Conservation (phyloP, 257 asterid genomes). For the Datura wrightii region DNA sequence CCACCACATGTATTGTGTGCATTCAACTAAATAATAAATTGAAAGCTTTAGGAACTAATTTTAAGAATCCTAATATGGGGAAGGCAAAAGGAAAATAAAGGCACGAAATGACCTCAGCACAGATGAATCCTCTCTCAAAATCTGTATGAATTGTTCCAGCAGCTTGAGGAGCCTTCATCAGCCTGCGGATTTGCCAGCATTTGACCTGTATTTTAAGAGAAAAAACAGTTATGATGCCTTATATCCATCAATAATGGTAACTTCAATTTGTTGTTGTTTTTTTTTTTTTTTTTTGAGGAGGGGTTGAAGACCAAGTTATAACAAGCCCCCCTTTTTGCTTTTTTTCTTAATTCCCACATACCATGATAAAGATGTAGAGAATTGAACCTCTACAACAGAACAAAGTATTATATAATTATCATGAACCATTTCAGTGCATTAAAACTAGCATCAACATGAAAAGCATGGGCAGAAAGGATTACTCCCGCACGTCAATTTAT, state of each 20-base stretch:
- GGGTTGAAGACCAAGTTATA: not conserved
- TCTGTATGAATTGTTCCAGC: slow-evolving; percentile 98
- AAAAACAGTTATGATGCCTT: not conserved
- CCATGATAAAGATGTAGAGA: not conserved
- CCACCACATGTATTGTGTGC: not conserved
- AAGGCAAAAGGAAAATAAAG: slow-evolving; percentile 12
- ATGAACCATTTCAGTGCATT: not conserved
- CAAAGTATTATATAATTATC: not conserved
- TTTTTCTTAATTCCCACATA: not conserved
- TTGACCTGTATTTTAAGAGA: slow-evolving; percentile 67
- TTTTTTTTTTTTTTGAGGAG: no score
- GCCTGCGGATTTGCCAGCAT: slow-evolving; percentile 98
- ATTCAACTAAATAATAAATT: not conserved
- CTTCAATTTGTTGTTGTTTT: not conserved
- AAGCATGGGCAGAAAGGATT: not conserved
- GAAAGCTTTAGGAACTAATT: slow-evolving; percentile 11
- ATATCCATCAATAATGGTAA: not conserved
- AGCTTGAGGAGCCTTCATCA: slow-evolving; percentile 94
- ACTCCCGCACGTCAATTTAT: not conserved
- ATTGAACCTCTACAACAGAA: not conserved
- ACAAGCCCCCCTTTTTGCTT: not conserved
- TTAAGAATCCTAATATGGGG: not conserved
- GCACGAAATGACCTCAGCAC: slow-evolving; percentile 78
- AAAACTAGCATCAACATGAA: slow-evolving; percentile 8
- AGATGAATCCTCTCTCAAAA: slow-evolving; percentile 94